These are phyloP conservation scores for Geranium incanum DNA, from an alignment of 441 rosid species.

Conservation along the genomic window DNA sequence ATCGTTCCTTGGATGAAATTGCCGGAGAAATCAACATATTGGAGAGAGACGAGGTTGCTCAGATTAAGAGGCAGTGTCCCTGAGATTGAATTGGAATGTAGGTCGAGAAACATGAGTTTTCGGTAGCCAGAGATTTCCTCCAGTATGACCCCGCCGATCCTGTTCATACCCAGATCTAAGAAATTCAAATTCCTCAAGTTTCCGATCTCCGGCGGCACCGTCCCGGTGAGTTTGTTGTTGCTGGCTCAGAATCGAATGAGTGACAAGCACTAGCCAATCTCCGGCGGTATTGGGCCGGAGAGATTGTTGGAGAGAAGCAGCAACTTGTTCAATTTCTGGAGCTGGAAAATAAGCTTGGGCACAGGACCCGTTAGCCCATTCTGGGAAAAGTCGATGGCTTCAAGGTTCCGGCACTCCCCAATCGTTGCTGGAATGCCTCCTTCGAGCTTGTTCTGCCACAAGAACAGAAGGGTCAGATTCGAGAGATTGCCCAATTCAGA, in stretches of 20 bases:
- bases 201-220: slow-evolving; percentile 45
- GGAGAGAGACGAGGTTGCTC: slow-evolving; percentile 38
- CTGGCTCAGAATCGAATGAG: slow-evolving; percentile 53
- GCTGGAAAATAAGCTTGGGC: slow-evolving; percentile 47
- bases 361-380: slow-evolving; percentile 57
- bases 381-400: slow-evolving; percentile 55
- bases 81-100: slow-evolving; percentile 54
- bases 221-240: slow-evolving; percentile 39
- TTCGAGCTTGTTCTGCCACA: slow-evolving; percentile 63
- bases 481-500: slow-evolving; percentile 43
- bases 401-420: slow-evolving; percentile 46
- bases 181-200: slow-evolving; percentile 45
- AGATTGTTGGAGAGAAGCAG: slow-evolving; percentile 55
- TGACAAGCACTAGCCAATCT: slow-evolving; percentile 49
- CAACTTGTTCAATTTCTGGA: slow-evolving; percentile 54
- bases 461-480: slow-evolving; percentile 46
- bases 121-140: slow-evolving; percentile 44
- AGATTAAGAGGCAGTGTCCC: slow-evolving; percentile 44
- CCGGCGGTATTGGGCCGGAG: slow-evolving; percentile 44
- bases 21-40: slow-evolving; percentile 48
- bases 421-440: slow-evolving; percentile 51
- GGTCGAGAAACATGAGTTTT: slow-evolving; percentile 53
- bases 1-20: slow-evolving; percentile 43
- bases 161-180: slow-evolving; percentile 53
- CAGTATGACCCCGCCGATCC: slow-evolving; percentile 39